Percentiles rank a stretch among this genome's conserved stretches.
These are phyloP conservation scores for Paraphoma sp. DNA, from an alignment of 2,329 filamentous ascomycete genomes.

Conservation along the genomic window DNA sequence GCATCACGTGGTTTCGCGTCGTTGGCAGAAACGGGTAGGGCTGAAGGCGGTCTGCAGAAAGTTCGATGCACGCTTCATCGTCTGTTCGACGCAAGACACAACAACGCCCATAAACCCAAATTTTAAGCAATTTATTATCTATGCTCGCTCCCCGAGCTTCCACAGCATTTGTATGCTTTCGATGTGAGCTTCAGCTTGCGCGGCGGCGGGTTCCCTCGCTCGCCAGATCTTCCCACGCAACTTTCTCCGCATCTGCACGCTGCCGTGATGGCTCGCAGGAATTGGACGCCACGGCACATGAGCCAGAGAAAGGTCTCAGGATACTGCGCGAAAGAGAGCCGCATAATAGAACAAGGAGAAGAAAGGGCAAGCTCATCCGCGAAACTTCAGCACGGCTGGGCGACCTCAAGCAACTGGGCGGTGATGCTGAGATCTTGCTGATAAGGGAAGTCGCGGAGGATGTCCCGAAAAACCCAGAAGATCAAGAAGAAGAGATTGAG, in stretches of 20 bases:
- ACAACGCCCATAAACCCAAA: conserved; percentile 6
- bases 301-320: conserved; percentile 1
- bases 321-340: conserved; percentile 19
- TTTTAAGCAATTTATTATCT: conserved; percentile 15
- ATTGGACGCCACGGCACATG: conserved; percentile 4
- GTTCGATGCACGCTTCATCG: conserved; percentile 19
- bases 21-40: conserved; percentile 35
- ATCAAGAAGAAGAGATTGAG: neutral
- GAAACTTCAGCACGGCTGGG: conserved; percentile 37
- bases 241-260: conserved; percentile 37
- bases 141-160: conserved; percentile 47
- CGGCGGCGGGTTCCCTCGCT: conserved; percentile 24
- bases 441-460: conserved; percentile 33
- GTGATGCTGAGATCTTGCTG: conserved; percentile 45
- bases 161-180: conserved; percentile 48
- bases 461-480: neutral
- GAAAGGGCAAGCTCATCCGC: conserved; percentile 31
- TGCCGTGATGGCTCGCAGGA: conserved; percentile 30
- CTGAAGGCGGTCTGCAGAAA: conserved; percentile 39
- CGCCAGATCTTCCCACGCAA: conserved; percentile 23
- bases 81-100: conserved; percentile 6
- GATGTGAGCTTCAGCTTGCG: conserved; percentile 44
- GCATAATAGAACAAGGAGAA: conserved; percentile 26
- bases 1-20: conserved; percentile 43
- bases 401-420: conserved; percentile 41